Percentiles rank a stretch among this genome's conserved stretches.
Conservation (phyloP, 495 filamentous ascomycete genomes). For the Penicillium taxi region DNA sequence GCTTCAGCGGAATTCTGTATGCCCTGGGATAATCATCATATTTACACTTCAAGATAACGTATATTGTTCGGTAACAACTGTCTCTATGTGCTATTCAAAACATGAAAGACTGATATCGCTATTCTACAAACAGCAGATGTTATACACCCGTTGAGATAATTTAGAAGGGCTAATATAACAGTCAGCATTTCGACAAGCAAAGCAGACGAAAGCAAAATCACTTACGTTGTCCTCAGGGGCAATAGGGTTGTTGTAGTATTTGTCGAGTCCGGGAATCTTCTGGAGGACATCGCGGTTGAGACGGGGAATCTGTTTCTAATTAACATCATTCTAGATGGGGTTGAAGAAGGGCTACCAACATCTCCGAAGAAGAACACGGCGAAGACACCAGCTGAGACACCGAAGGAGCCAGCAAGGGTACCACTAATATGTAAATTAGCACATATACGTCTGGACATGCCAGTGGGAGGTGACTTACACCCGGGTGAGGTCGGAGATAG, state of each 20-base stretch:
- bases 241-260: constrained; percentile 50
- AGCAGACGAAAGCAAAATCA: constrained; percentile 1
- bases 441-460: not conserved
- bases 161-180: constrained; percentile 34
- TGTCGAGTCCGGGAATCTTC: constrained; percentile 54
- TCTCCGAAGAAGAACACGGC: constrained; percentile 67
- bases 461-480: constrained; percentile 36
- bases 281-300: constrained; percentile 58
- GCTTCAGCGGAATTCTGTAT: no score
- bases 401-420: constrained; percentile 48
- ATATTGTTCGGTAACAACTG: constrained; percentile 13
- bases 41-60: no score
- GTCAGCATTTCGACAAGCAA: constrained; percentile 19
- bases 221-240: constrained; percentile 58
- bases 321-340: no score
- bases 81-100: constrained; percentile 38
- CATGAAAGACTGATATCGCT: constrained; percentile 14
- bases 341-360: no score
- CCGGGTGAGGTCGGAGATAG: constrained; percentile 31
- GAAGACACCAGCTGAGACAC: constrained; percentile 51
- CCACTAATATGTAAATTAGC: constrained; percentile 35
- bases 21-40: no score
- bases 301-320: no score
- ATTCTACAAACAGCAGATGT: constrained; percentile 15
- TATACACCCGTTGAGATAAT: constrained; percentile 15